Evolutionary conservation across 2,329 filamentous ascomycete genomes (phyloP), one percentile per base, ranked within the genome.

Genomic region (Sporothrix dimorphospora): DNA sequence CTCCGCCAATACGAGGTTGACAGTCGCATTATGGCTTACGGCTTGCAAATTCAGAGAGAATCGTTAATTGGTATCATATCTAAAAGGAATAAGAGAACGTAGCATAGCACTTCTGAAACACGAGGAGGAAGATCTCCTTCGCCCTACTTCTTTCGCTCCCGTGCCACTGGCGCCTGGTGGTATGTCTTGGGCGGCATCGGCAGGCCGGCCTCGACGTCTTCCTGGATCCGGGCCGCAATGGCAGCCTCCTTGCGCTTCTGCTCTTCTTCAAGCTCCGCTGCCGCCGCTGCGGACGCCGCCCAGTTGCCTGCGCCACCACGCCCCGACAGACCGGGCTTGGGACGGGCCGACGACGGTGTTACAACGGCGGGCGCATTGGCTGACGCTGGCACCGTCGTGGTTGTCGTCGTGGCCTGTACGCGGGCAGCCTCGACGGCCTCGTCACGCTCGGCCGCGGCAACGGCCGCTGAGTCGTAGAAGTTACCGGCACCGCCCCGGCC

Each of bases 401-500:
- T 40, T 4, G 49, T 42, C 4, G 57, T 42, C 4, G 59, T 45
- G 1, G 57, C 63, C 61, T 70, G 68, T 11, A 73, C 6, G 78
- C 81, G 19, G 76, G 78, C 49, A 77, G 79, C 75, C 78, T 79
- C 74, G 77, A 78, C 2, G 78, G 79, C 80, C 69, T 80, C 78
- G 70, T 79, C 78, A 72, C 80, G 77, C 75, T 81, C 79, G 61
- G 77, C 77, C 4, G 80, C 73, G 49, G 78, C 78, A 3, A 79
- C 79, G 19, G 80, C 76, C 19, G 80, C 76, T 27, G 81, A 75
- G 70, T 84, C 82, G 69, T 84, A 78, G 77, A 85, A 89, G 81
- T 91, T 91, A 49, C 89, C 89, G 0, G 88, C 88, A 24, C 89
- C 89, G 75, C 89, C 89, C 72, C 89, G 86, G 70, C 89, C 89